Base-by-base conservation (phyloP, 1,284 basidiomycete genomes). In the Ganoderma lucidum region DNA sequence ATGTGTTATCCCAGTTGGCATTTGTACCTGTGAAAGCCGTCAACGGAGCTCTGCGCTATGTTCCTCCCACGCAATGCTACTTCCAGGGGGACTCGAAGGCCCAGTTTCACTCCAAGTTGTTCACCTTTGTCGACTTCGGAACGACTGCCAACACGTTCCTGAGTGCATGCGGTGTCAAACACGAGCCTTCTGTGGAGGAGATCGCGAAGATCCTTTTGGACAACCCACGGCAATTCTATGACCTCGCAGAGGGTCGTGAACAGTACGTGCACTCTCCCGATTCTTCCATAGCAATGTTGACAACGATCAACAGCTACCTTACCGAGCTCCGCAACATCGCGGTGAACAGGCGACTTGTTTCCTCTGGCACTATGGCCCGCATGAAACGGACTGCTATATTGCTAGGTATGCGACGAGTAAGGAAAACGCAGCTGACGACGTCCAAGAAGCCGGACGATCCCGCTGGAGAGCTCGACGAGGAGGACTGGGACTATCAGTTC, bases 61-160 rank as follows among this genome's bases (percentile, higher is more conserved):
- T 91, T 41, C 79, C 86, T 55, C 93, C 93, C 15, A 83, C 77
- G 10, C 88, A 92, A 71, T 94, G 93, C 77, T 95, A 93, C 78
- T 86, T 95, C 71, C 87, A 85, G 10, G 83, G 84, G 19, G 81
- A 84, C 48, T 79, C 83, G 0, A 83, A 84, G 41, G 85, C 85
- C 19, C 83, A 83, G 65, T 87, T 93, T 61, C 91, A 93, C 75
- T 92, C 92, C 1, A 91, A 91, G 75, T 79, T 95, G 8, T 98
- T 98, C 77, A 88, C 90, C 14, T 97, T 96, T 75, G 89, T 99
- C 61, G 93, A 98, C 80, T 98, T 97, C 79, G 97, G 97, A 0
- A 78, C 87, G 0, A 85, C 86, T 5, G 97, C 94, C 2, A 97
- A 96, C 73, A 84, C 88, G 3, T 98, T 99, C 81, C 83, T 99